These are phyloP conservation scores for Tolypocladium cylindrosporum DNA, from an alignment of 2,329 filamentous ascomycete genomes.

Conservation along the genomic window DNA sequence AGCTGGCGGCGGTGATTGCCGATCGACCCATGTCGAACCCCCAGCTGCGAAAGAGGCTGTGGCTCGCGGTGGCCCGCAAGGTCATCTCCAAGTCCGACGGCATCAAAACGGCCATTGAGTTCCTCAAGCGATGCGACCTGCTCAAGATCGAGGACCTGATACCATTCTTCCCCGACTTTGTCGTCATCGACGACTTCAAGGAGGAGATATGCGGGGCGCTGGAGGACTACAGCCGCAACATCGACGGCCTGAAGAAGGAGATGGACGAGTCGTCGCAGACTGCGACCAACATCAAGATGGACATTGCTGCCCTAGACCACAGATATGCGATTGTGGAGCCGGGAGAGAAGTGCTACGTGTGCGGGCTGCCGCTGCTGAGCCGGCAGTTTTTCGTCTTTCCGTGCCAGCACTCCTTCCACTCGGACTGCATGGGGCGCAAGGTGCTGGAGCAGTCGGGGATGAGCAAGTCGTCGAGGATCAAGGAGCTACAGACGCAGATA, in stretches of 20 bases:
- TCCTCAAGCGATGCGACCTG: slow-evolving; percentile 82
- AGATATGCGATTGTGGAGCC: slow-evolving; percentile 95
- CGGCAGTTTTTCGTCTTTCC: slow-evolving; percentile 97
- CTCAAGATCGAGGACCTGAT: slow-evolving; percentile 94
- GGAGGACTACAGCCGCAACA: slow-evolving; percentile 86
- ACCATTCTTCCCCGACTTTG: slow-evolving; percentile 96
- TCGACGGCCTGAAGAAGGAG: slow-evolving; percentile 78
- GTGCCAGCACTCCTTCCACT: slow-evolving; percentile 96
- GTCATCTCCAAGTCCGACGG: slow-evolving; percentile 80
- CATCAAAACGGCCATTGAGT: slow-evolving; percentile 90
- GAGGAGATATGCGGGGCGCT: slow-evolving; percentile 92
- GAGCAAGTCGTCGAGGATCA: slow-evolving; percentile 68
- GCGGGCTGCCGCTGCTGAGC: slow-evolving; percentile 74
- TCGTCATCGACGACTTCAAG: slow-evolving; percentile 98
- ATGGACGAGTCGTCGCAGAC: slow-evolving; percentile 94
- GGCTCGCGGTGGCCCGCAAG: slow-evolving; percentile 89
- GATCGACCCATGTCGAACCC: slow-evolving; percentile 74
- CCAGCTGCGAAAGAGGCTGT: slow-evolving; percentile 80
- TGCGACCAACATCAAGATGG: slow-evolving; percentile 79
- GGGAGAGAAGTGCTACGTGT: slow-evolving; percentile 87
- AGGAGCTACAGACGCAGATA: slow-evolving; percentile 76
- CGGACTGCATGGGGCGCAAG: slow-evolving; percentile 79
- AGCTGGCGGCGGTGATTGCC: slow-evolving; percentile 81
- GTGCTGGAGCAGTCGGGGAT: slow-evolving; percentile 75
- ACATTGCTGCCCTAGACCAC: slow-evolving; percentile 76